Evolutionary conservation across 352 stramenopile genomes (phyloP).

Genomic region (Phytopythium boreale): DNA sequence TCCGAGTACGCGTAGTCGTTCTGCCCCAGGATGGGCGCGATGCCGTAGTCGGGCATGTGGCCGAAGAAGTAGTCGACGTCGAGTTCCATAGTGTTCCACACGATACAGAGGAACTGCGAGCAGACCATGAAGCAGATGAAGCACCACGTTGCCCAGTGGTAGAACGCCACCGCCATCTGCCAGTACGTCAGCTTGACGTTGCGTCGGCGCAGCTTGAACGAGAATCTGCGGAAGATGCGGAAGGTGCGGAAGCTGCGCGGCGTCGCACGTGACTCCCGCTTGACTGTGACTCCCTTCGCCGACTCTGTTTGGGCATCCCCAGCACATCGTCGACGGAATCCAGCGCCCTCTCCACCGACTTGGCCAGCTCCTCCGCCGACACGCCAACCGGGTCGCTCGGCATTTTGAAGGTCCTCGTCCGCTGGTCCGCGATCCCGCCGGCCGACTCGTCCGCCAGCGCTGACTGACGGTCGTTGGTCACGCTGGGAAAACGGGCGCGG

Average conservation of each 20-base stretch:
- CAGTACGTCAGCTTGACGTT: conserved; percentile 3
- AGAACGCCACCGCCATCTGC: conserved; percentile 5
- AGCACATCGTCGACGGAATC: background rate
- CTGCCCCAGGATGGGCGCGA: background rate
- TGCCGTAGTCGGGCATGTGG: background rate
- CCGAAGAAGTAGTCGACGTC: conserved; percentile 7
- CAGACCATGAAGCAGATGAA: conserved; percentile 8
- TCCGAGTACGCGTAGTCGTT: conserved; percentile 4
- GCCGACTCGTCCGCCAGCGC: background rate
- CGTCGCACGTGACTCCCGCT: no score
- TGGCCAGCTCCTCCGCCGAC: background rate
- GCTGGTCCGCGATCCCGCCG: background rate
- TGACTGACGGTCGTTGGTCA: background rate
- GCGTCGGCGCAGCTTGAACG: background rate
- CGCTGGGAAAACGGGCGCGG: background rate
- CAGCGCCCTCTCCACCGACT: background rate
- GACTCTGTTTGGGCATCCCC: background rate
- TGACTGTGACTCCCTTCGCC: background rate
- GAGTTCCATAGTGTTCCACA: conserved; percentile 4
- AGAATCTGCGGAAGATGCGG: background rate
- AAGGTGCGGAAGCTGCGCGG: background rate
- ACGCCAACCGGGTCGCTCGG: background rate
- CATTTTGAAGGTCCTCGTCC: background rate
- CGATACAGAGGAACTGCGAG: conserved; percentile 6
- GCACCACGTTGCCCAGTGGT: conserved; percentile 7